Evolutionary conservation across 202 grass and related monocot genomes (phyloP).

Genomic region (Zoysia matrella): DNA sequence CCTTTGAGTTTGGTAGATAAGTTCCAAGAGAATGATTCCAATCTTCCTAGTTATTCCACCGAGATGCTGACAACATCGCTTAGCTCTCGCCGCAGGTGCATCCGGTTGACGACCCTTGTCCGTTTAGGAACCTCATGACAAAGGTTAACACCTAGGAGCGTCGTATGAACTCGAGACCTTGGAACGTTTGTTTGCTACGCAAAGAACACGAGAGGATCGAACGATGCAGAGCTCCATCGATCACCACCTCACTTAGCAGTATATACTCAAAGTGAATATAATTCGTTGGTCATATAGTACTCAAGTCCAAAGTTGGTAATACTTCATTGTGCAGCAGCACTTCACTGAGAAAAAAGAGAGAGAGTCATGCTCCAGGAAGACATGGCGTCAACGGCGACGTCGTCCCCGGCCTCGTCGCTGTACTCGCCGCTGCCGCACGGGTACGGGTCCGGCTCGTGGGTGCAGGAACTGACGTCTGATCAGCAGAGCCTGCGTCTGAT

Average conservation of each 20-base stretch:
- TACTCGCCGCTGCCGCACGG: constrained; percentile 29
- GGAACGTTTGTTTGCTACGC: constrained; percentile 31
- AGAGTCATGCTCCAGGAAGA: constrained; percentile 38
- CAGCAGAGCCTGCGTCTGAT: constrained; percentile 56
- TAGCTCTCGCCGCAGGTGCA: constrained; percentile 38
- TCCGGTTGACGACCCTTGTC: neutral
- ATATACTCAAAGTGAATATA: no score
- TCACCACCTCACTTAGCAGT: no score
- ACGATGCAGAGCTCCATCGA: no score
- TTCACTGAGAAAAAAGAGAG: no score
- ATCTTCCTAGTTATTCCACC: constrained; percentile 45
- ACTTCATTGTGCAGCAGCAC: no score
- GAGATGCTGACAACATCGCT: constrained; percentile 44
- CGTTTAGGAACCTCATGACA: constrained; percentile 26
- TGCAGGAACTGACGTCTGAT: constrained; percentile 50
- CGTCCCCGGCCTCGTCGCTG: constrained; percentile 54
- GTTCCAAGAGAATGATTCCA: constrained; percentile 53
- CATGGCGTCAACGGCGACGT: constrained; percentile 43
- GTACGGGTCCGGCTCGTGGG: constrained; percentile 10
- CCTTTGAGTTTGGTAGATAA: constrained; percentile 35
- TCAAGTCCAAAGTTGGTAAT: no score
- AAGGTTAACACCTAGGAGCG: constrained; percentile 31
- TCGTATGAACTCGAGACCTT: constrained; percentile 39
- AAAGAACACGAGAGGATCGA: no score
- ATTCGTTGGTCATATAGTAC: no score